Conservation (phyloP, 1,284 basidiomycete genomes). For the Apiotrichum akiyoshidainum region DNA sequence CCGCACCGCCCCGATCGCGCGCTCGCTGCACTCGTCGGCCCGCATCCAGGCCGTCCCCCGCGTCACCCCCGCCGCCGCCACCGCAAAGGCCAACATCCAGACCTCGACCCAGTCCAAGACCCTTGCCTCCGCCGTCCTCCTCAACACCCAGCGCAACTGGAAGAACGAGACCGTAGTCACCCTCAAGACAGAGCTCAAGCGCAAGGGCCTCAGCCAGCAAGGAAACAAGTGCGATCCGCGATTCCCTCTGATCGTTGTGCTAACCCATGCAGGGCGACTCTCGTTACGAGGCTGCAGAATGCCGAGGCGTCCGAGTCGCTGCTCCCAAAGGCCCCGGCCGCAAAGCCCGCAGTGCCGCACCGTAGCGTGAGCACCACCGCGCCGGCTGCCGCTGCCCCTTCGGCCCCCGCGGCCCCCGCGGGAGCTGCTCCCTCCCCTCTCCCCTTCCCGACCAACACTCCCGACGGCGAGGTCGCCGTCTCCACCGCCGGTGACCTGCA, state of each 20-base stretch:
- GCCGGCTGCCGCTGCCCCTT: conserved; percentile 6
- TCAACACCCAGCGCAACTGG: conserved; percentile 63
- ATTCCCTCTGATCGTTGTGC: neutral
- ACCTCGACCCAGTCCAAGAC: conserved; percentile 27
- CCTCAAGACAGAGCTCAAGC: conserved; percentile 63
- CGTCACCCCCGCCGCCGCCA: conserved; percentile 17
- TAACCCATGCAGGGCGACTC: conserved; percentile 26
- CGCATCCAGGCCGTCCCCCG: conserved; percentile 4
- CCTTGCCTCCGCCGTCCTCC: conserved; percentile 65
- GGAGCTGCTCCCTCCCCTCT: conserved; percentile 24
- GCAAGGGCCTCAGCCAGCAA: conserved; percentile 63
- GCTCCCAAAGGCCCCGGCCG: conserved; percentile 33
- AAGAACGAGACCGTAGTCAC: conserved; percentile 57
- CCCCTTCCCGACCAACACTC: conserved; percentile 2
- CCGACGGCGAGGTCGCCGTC: conserved; percentile 19
- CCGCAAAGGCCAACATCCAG: conserved; percentile 18
- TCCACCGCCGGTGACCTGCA: conserved; percentile 7
- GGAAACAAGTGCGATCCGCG: conserved; percentile 49
- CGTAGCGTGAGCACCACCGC: conserved; percentile 8
- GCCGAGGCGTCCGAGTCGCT: conserved; percentile 39
- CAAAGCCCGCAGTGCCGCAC: conserved; percentile 1
- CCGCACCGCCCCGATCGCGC: conserved; percentile 14
- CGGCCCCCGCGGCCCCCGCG: conserved; percentile 15
- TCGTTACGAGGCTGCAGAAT: conserved; percentile 36
- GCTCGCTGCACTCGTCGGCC: conserved; percentile 9